phyloP scores from a whole-genome alignment of 202 grass and related monocot species.

The Panicum virgatum region DNA sequence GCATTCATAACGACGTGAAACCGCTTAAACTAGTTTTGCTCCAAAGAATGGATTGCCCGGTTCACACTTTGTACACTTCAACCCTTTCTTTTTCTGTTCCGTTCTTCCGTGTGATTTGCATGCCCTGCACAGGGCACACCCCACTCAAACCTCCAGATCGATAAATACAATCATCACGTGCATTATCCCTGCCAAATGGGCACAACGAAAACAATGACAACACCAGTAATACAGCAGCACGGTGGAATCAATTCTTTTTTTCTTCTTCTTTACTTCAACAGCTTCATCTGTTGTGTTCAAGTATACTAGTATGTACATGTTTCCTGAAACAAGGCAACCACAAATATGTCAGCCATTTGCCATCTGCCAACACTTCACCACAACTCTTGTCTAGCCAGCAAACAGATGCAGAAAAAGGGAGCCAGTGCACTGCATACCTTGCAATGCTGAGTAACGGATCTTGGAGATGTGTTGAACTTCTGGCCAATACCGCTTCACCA shows the following conservation, averaged over 20 bases:
- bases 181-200: slow-evolving; percentile 19
- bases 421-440: slow-evolving; percentile 16
- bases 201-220: slow-evolving; percentile 13
- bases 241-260: background rate
- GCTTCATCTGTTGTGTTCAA: slow-evolving; percentile 29
- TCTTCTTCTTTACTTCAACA: slow-evolving; percentile 15
- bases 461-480: slow-evolving; percentile 16
- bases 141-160: background rate
- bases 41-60: background rate
- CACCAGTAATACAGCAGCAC: background rate
- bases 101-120: background rate
- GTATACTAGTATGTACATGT: slow-evolving; percentile 55
- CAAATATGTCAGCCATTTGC: slow-evolving; percentile 7
- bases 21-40: background rate
- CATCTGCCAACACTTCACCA: background rate
- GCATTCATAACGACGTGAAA: background rate
- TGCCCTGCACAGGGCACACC: background rate
- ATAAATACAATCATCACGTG: background rate
- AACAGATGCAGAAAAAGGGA: background rate
- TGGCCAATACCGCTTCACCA: background rate
- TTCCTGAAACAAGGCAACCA: slow-evolving; percentile 36
- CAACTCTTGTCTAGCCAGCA: background rate
- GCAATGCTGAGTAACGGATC: slow-evolving; percentile 3
- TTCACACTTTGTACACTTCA: slow-evolving; percentile 7
- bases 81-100: background rate